Conservation (phyloP, 2,329 filamentous ascomycete genomes). For the Cryphonectria carpinicola region DNA sequence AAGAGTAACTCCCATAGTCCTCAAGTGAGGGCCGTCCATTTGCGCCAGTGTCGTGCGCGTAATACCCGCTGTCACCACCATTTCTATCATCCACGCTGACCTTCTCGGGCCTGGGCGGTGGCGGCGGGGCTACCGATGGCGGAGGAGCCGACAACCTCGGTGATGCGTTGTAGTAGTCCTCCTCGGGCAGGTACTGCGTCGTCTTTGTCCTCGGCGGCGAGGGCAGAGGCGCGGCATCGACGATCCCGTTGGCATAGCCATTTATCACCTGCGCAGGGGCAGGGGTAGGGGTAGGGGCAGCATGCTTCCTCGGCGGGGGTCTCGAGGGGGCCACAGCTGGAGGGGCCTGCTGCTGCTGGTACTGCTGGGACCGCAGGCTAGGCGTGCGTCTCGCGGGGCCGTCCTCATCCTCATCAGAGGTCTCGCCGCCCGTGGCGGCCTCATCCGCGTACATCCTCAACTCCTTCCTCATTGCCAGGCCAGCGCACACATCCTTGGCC, state of each 20-base stretch:
- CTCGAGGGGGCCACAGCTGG: constrained; percentile 12
- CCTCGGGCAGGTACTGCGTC: constrained; percentile 28
- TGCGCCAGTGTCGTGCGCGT: constrained; percentile 9
- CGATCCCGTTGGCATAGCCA: constrained; percentile 21
- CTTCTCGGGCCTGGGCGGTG: constrained; percentile 41
- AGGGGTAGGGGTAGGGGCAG: background rate
- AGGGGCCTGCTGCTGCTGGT: background rate
- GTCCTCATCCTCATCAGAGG: constrained; percentile 25
- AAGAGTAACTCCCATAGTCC: constrained; percentile 18
- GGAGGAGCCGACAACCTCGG: constrained; percentile 33
- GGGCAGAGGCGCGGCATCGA: constrained; percentile 14
- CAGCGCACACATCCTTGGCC: constrained; percentile 53
- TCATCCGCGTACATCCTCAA: constrained; percentile 41
- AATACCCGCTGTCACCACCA: constrained; percentile 13
- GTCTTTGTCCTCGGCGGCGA: constrained; percentile 25
- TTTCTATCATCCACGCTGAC: constrained; percentile 34
- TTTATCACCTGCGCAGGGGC: constrained; percentile 16
- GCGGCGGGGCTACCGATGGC: constrained; percentile 30
- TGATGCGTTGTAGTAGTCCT: constrained; percentile 31
- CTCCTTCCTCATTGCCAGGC: constrained; percentile 57
- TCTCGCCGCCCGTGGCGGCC: constrained; percentile 36
- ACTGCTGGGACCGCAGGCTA: background rate
- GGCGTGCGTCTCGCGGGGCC: background rate
- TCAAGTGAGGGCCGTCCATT: constrained; percentile 13
- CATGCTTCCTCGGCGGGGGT: constrained; percentile 10